Evolutionary conservation across 1,284 basidiomycete genomes (phyloP).

Genomic region (Vanrija sp.): DNA sequence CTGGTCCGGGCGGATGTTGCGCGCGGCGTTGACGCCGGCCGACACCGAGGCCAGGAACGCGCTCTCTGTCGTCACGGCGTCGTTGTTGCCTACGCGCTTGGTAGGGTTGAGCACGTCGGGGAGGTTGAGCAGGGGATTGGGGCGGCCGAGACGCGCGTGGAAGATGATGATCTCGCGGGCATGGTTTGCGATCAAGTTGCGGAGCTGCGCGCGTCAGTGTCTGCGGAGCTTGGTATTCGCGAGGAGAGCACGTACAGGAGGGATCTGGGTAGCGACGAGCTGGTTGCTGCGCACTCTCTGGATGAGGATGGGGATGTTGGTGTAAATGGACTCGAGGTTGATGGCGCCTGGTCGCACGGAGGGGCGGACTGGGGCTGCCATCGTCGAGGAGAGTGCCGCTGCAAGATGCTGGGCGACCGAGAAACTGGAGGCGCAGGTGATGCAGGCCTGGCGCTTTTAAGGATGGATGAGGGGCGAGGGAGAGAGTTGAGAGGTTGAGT

Average conservation of each 20-base stretch:
- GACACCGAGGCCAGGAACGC: conserved; percentile 11
- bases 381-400: neutral
- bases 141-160: conserved; percentile 17
- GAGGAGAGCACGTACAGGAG: conserved; percentile 4
- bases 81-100: conserved; percentile 10
- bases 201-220: conserved; percentile 9
- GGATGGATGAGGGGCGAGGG: no score
- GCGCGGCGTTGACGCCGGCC: conserved; percentile 11
- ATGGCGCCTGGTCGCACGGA: conserved; percentile 7
- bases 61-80: conserved; percentile 14
- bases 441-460: neutral
- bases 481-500: no score
- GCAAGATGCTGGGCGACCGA: no score
- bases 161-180: conserved; percentile 22
- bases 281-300: conserved; percentile 15
- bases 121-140: conserved; percentile 18
- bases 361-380: neutral
- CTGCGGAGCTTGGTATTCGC: neutral
- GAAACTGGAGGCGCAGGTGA: no score
- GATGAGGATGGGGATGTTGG: conserved; percentile 18
- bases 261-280: conserved; percentile 12
- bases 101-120: conserved; percentile 22
- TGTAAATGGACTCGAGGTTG: conserved; percentile 20
- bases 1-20: conserved; percentile 10
- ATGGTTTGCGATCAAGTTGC: conserved; percentile 17